Conservation (phyloP, 2,329 filamentous ascomycete genomes). For the Cladosporium phlei region DNA sequence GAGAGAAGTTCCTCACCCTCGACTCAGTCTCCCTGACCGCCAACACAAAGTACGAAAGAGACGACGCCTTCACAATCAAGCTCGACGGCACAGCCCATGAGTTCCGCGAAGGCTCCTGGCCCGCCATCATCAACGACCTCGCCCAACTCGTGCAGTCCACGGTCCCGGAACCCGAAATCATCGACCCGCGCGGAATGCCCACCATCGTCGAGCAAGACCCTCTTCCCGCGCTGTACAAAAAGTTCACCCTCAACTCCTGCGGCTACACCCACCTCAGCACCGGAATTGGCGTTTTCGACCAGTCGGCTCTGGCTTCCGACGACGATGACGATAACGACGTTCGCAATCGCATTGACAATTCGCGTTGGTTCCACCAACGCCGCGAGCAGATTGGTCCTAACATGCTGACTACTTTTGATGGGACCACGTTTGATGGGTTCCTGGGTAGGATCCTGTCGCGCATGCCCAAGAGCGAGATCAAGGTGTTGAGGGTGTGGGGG, state of each 20-base stretch:
- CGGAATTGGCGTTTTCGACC: slow-evolving; percentile 27
- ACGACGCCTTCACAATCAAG: slow-evolving; percentile 1
- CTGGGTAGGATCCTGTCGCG: slow-evolving; percentile 25
- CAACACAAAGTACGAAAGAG: slow-evolving; percentile 22
- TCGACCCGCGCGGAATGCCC: too few relatives aligned
- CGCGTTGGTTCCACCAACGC: slow-evolving; percentile 30
- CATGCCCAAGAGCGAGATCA: slow-evolving; percentile 27
- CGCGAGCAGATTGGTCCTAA: slow-evolving; percentile 27
- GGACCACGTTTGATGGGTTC: too few relatives aligned
- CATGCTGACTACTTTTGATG: slow-evolving; percentile 27
- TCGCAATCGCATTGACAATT: slow-evolving; percentile 15
- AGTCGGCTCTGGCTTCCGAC: slow-evolving; percentile 30
- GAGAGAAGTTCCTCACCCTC: slow-evolving; percentile 49
- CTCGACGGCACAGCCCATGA: slow-evolving; percentile 7
- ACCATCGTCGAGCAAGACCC: slow-evolving; percentile 39
- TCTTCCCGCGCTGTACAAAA: slow-evolving; percentile 29
- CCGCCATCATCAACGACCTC: slow-evolving; percentile 42
- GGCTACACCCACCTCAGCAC: slow-evolving; percentile 51
- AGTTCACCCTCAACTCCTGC: slow-evolving; percentile 55
- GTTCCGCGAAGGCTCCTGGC: slow-evolving; percentile 46
- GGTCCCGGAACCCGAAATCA: slow-evolving; percentile 21
- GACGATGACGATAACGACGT: neutral
- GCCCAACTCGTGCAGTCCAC: slow-evolving; percentile 34
- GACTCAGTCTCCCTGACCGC: slow-evolving; percentile 63
- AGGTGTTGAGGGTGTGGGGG: slow-evolving; percentile 29